Evolutionary conservation across 306 rosid species (phyloP), one percentile per base, ranked within the genome.

Genomic region (Vigna reflexopilosa): DNA sequence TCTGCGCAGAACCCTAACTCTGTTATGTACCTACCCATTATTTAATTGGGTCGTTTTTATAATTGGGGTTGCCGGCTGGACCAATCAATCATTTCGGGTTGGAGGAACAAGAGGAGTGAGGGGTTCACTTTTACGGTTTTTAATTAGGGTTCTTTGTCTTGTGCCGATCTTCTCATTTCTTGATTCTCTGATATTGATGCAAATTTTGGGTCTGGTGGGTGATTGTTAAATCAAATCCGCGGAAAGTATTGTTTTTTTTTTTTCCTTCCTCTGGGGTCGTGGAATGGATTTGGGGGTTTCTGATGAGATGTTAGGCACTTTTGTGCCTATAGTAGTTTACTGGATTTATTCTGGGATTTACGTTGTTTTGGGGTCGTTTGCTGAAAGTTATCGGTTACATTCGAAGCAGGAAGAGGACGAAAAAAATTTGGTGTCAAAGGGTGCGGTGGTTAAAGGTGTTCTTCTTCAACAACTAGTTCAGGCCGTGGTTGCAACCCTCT

Each of bases 301-400:
- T 19, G 98, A 96, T 88, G 96, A 96, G 83, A 8, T 93, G 50
- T 79, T 96, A 73, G 98, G 97, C 66, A 96, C 97, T 82, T 85
- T 96, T 82, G 94, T 66, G 54, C 99, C 99, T 30, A 86, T 96
- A 73, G 1, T 90, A 63, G 86, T 91, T 42, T 93, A 96, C 83
- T 96, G 99, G 98, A 57, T 80, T 32, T 93, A 91, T 84, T 93
- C 98, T 14, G 98, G 98, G 67, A 74, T 89, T 82, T 96, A 96
- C 70, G 85, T 82, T 70, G 77, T 87, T 34, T 77, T 96, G 26
- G 99, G 91, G 0, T 66, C 15, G 11, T 87, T 87, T 48, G 89
- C 88, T 57, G 96, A 93, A 45, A 87, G 83, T 61, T 91, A 86
- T 62, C 85, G 99, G 22, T 82, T 96, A 70, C 99, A 96, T 82